These are phyloP conservation scores for Blastobotrys americana DNA, from an alignment of 805 yeast genomes.

Conservation along the genomic window DNA sequence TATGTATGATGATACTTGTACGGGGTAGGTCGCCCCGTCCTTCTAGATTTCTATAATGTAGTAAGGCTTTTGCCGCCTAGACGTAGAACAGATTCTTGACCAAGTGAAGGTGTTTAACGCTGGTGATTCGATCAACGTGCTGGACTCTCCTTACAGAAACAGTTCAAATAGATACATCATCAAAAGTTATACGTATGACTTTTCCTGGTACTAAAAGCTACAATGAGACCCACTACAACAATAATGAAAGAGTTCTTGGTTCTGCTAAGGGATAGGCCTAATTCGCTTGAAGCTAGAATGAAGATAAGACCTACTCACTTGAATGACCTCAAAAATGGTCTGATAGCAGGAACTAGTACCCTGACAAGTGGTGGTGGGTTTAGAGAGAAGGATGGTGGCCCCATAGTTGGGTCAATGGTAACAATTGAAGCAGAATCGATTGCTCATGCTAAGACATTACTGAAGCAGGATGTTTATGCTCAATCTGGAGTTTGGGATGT, in stretches of 20 bases:
- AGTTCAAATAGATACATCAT: no score
- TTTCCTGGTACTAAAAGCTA: not conserved
- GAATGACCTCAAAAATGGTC: constrained; percentile 20
- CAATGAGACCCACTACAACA: constrained; percentile 3
- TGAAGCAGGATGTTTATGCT: constrained; percentile 57
- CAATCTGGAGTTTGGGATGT: constrained; percentile 72
- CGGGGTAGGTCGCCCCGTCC: no score
- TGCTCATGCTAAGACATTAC: constrained; percentile 57
- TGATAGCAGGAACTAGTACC: constrained; percentile 32
- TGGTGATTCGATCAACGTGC: no score
- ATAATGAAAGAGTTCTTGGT: constrained; percentile 50
- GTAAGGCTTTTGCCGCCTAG: no score
- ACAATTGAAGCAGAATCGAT: constrained; percentile 57
- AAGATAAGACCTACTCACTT: constrained; percentile 8
- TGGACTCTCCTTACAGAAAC: no score
- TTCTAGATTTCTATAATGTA: no score
- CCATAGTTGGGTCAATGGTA: constrained; percentile 63
- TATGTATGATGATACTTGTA: no score
- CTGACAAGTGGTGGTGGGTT: constrained; percentile 38
- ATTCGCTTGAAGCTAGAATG: constrained; percentile 31
- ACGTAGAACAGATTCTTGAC: no score
- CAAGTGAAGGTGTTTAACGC: no score
- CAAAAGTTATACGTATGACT: no score
- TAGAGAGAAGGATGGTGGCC: constrained; percentile 12
- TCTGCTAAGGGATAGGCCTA: constrained; percentile 62